Evolutionary conservation across 2,329 filamentous ascomycete genomes (phyloP), one percentile per base, ranked within the genome.

Genomic region (Colletotrichum ledebouriae): DNA sequence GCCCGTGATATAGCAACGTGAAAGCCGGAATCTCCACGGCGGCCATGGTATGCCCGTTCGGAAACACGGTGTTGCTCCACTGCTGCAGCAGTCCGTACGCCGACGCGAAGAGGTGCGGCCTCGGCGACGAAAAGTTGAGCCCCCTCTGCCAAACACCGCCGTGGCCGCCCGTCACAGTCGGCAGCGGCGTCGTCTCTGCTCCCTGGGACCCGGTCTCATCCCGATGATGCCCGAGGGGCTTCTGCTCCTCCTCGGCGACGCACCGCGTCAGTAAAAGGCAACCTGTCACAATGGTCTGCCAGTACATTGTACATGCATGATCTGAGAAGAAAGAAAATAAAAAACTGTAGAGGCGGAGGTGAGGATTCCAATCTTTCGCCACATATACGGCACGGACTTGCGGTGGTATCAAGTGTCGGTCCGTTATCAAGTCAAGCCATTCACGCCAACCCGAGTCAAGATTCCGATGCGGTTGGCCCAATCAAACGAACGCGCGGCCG

Each of bases 41-140:
- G 0, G 81, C 81, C 58, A 86, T 78, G 37, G 78, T 79, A 72
- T 86, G 82, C 7, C 84, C 84, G 69, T 82, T 83, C 9, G 83
- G 83, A 56, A 84, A 85, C 72, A 85, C 82, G 1, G 83, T 85
- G 74, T 86, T 85, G 44, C 81, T 76, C 81, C 82, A 84, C 75
- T 86, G 82, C 65, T 85, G 81, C 4, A 86, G 75, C 4, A 86
- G 77, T 3, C 80, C 78, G 64, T 82, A 78, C 3, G 80, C 74
- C 2, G 84, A 84, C 41, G 82, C 80, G 72, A 86, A 85, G 44
- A 85, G 79, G 68, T 85, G 82, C 3, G 83, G 83, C 7, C 80
- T 78, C 12, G 82, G 71, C 2, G 83, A 84, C 2, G 82, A 82
- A 74, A 82, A 86, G 74, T 85, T 83, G 63, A 85, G 65, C 5